Evolutionary conservation across 2,329 filamentous ascomycete species (phyloP), one percentile per base, ranked within the genome.

Genomic region (Nigrospora oryzae): DNA sequence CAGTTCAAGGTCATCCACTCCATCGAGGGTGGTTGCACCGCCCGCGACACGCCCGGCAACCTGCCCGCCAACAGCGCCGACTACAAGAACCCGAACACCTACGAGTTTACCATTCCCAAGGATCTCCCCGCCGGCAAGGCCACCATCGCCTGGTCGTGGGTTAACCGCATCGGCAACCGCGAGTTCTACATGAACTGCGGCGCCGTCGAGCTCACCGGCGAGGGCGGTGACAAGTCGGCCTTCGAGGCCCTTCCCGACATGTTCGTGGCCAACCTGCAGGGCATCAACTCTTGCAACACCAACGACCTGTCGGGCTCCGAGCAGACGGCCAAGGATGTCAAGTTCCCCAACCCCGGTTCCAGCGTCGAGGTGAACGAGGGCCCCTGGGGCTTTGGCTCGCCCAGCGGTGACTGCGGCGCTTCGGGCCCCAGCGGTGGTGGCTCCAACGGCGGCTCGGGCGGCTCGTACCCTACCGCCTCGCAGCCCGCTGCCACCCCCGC

Each of bases 111-210:
- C 0, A 79, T 96, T 6, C 91, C 90, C 0, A 62, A 73, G 0
- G 77, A 82, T 17, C 74, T 96, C 39, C 79, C 83, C 10, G 69
- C 82, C 1, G 93, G 91, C 4, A 76, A 89, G 36, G 90, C 86
- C 23, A 86, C 83, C 0, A 72, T 97, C 5, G 88, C 88, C 0
- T 97, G 90, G 89, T 89, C 89, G 1, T 97, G 93, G 93, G 81
- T 95, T 66, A 97, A 97, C 71, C 85, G 84, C 48, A 59, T 95
- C 11, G 93, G 93, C 3, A 95, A 95, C 69, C 83, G 90, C 1
- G 93, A 97, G 62, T 89, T 95, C 75, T 96, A 97, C 74, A 95
- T 95, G 89, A 94, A 95, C 75, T 98, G 91, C 55, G 88, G 85
- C 0, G 80, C 87, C 0, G 64, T 95, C 40, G 75, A 72, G 0